phyloP scores from a whole-genome alignment of 257 asterid genomes.

The Ophiorrhiza pumila region DNA sequence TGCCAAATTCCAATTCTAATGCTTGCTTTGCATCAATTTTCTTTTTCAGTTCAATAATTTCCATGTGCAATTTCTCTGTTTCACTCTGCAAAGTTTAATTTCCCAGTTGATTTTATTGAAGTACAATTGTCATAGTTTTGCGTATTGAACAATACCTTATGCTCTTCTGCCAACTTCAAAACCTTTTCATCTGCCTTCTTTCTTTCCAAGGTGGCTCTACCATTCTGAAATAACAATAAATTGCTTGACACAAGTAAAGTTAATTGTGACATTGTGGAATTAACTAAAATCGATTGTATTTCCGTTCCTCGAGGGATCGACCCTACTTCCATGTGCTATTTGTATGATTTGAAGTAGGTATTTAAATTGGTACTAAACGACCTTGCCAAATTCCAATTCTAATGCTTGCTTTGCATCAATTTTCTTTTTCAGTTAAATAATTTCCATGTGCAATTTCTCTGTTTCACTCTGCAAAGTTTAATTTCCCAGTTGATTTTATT shows the following conservation, averaged over 20 bases:
- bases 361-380: too few species aligned
- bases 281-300: too few species aligned
- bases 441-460: conserved; percentile 48
- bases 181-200: conserved; percentile 53
- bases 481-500: conserved; percentile 8
- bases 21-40: conserved; percentile 75
- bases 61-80: conserved; percentile 51
- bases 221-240: conserved; percentile 49
- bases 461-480: conserved; percentile 49
- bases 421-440: conserved; percentile 54
- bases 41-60: conserved; percentile 56
- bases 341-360: too few species aligned
- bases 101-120: conserved; percentile 7
- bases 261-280: too few species aligned
- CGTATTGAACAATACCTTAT: conserved; percentile 52
- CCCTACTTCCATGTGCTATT: too few species aligned
- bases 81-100: conserved; percentile 41
- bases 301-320: too few species aligned
- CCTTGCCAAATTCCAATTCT: too few species aligned
- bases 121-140: conserved; percentile 9
- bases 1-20: conserved; percentile 51
- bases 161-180: conserved; percentile 67
- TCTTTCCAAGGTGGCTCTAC: conserved; percentile 61
- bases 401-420: conserved; percentile 75
- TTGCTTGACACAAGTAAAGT: too few species aligned